A percentile compares a stretch with the other conserved stretches of the same genome.
These are phyloP conservation scores for Lablab purpureus DNA, from an alignment of 306 rosid genomes.

Conservation along the genomic window DNA sequence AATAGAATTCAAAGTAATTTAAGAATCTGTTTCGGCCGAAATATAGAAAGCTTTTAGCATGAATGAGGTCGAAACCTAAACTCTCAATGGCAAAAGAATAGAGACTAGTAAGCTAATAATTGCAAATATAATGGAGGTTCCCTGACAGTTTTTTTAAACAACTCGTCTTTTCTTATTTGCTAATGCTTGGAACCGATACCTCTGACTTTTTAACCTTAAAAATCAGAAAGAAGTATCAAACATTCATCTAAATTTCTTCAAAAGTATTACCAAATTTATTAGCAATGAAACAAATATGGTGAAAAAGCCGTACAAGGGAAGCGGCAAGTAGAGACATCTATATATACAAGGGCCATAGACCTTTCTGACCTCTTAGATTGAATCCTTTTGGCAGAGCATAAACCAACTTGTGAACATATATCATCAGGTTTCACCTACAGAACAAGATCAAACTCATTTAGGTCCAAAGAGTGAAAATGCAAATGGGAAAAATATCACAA, in stretches of 20 bases:
- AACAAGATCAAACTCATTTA: constrained; percentile 36
- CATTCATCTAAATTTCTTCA: constrained; percentile 9
- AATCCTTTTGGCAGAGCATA: constrained; percentile 55
- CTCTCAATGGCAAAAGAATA: constrained; percentile 5
- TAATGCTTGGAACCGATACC: constrained; percentile 7
- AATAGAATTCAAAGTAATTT: constrained; percentile 28
- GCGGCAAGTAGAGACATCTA: constrained; percentile 12
- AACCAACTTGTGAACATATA: constrained; percentile 66
- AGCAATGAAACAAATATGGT: constrained; percentile 16
- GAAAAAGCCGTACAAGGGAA: background rate
- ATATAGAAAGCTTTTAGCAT: constrained; percentile 6
- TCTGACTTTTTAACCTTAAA: background rate
- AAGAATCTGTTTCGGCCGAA: constrained; percentile 22
- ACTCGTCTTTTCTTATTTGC: background rate
- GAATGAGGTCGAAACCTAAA: constrained; percentile 26
- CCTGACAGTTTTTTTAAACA: background rate
- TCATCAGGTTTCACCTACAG: constrained; percentile 69
- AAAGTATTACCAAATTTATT: constrained; percentile 15
- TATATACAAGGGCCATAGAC: constrained; percentile 2
- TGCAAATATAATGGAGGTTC: constrained; percentile 12
- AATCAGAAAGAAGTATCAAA: background rate
- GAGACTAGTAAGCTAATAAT: background rate
- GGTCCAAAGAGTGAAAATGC: constrained; percentile 2
- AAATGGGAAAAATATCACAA: background rate
- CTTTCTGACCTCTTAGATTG: constrained; percentile 58